phyloP scores from a whole-genome alignment of 1,139 yeast species.

The Blastobotrys illinoisensis region DNA sequence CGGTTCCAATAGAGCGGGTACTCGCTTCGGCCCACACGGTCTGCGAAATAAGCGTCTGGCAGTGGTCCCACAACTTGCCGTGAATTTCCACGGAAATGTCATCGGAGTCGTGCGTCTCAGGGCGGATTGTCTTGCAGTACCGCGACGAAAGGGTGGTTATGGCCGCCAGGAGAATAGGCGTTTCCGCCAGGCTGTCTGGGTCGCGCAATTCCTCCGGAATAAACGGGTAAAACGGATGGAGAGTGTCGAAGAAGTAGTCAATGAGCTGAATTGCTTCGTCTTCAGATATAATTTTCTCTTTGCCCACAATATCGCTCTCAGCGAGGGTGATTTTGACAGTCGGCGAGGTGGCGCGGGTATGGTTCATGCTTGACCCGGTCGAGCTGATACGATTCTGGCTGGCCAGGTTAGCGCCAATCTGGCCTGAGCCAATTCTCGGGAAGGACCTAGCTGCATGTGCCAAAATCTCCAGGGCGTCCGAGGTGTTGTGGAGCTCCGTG shows the following conservation, averaged over 20 bases:
- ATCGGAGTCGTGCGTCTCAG: background rate
- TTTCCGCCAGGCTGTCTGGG: conserved; percentile 61
- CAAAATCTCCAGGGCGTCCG: conserved; percentile 53
- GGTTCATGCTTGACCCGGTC: background rate
- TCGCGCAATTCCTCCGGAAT: conserved; percentile 69
- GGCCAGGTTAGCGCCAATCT: background rate
- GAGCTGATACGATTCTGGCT: background rate
- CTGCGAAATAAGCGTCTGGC: conserved; percentile 74
- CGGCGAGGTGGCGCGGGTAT: background rate
- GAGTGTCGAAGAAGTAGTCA: conserved; percentile 60
- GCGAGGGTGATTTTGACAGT: conserved; percentile 43
- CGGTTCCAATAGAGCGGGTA: conserved; percentile 80
- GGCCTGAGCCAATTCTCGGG: conserved; percentile 20
- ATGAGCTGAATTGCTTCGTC: conserved; percentile 62
- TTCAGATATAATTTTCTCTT: conserved; percentile 56
- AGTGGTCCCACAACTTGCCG: conserved; percentile 75
- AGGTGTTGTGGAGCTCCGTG: conserved; percentile 42
- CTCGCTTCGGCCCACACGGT: conserved; percentile 95
- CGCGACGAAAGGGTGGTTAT: conserved; percentile 75
- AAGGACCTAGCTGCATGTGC: conserved; percentile 44
- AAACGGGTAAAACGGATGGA: conserved; percentile 89
- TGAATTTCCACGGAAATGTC: conserved; percentile 37
- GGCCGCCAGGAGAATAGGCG: conserved; percentile 76
- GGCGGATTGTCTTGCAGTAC: conserved; percentile 35
- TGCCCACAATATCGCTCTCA: conserved; percentile 62